These are phyloP conservation scores for Pseudoturritis turrita DNA, from an alignment of 345 rosid species.

Conservation along the genomic window DNA sequence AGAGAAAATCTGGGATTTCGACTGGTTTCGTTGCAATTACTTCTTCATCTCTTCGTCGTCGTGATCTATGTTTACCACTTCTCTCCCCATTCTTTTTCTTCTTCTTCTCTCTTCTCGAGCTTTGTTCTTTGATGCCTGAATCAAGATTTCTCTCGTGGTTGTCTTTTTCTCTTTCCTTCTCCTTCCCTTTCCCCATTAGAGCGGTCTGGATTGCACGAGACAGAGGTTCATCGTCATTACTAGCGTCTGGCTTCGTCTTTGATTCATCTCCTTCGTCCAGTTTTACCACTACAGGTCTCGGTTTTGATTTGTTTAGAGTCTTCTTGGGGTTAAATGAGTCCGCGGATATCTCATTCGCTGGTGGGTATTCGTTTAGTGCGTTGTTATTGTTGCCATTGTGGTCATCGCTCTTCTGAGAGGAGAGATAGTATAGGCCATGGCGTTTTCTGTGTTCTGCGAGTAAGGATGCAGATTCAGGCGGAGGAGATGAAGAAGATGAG, in stretches of 20 bases:
- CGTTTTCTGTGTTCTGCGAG: constrained; percentile 88
- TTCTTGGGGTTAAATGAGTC: constrained; percentile 52
- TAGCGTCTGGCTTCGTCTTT: constrained; percentile 30
- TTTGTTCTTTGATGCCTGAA: constrained; percentile 46
- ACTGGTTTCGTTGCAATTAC: constrained; percentile 33
- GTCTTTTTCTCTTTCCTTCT: constrained; percentile 61
- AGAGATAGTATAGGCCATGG: constrained; percentile 76
- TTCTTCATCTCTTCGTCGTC: constrained; percentile 41
- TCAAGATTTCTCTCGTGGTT: constrained; percentile 36
- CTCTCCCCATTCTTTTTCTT: constrained; percentile 44
- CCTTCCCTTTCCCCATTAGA: constrained; percentile 55
- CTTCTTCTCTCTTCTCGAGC: constrained; percentile 38
- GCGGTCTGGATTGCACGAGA: constrained; percentile 66
- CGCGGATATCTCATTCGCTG: constrained; percentile 67
- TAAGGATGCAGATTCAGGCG: constrained; percentile 61
- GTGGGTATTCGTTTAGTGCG: constrained; percentile 60
- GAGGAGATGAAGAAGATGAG: constrained; percentile 25
- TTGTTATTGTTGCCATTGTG: constrained; percentile 8
- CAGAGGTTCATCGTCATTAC: constrained; percentile 42
- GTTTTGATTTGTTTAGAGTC: constrained; percentile 55
- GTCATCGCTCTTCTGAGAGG: constrained; percentile 50
- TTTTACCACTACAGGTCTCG: constrained; percentile 92
- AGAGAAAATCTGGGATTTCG: constrained; percentile 73
- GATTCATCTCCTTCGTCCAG: constrained; percentile 58
- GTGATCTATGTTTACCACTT: constrained; percentile 49